Conservation (phyloP, 2,329 filamentous ascomycete species). For the Pseudogymnoascus sp. region DNA sequence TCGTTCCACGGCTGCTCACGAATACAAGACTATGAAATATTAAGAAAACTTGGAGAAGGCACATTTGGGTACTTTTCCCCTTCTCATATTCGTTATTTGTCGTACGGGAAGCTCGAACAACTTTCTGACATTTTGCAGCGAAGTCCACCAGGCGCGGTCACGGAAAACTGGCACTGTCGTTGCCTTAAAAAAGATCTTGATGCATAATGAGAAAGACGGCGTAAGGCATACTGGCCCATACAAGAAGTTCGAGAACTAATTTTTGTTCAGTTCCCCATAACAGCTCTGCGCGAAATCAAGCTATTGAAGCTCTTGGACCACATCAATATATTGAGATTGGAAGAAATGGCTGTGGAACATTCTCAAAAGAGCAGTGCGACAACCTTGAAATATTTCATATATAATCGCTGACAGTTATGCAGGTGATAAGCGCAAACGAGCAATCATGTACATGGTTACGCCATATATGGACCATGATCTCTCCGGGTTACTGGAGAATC, state of each 20-base stretch:
- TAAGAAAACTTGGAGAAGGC: conserved; percentile 83
- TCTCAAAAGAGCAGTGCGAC: conserved; percentile 29
- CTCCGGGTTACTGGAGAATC: conserved; percentile 94
- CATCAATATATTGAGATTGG: conserved; percentile 74
- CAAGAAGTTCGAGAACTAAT: conserved; percentile 15
- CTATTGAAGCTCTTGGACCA: conserved; percentile 92
- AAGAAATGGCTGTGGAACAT: conserved; percentile 94
- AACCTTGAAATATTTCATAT: conserved; percentile 7
- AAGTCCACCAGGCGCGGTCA: conserved; percentile 84
- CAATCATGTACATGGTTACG: conserved; percentile 96
- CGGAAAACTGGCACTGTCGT: conserved; percentile 68
- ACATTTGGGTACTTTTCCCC: conserved; percentile 69
- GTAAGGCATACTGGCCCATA: conserved; percentile 38
- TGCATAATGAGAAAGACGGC: conserved; percentile 98
- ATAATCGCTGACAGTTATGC: conserved; percentile 23
- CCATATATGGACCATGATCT: conserved; percentile 99
- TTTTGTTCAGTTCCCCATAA: conserved; percentile 74
- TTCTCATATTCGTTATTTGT: background rate
- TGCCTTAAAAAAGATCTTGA: conserved; percentile 96
- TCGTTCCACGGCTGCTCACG: conserved; percentile 80
- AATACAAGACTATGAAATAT: conserved; percentile 71
- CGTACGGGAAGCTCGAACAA: background rate
- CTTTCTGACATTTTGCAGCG: conserved; percentile 39
- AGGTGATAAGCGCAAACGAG: conserved; percentile 72
- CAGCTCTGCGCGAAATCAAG: conserved; percentile 94